Percentiles rank a stretch among this genome's conserved stretches.
These are phyloP conservation scores for Fomitopsis serialis DNA, from an alignment of 768 basidiomycete species.

Conservation along the genomic window DNA sequence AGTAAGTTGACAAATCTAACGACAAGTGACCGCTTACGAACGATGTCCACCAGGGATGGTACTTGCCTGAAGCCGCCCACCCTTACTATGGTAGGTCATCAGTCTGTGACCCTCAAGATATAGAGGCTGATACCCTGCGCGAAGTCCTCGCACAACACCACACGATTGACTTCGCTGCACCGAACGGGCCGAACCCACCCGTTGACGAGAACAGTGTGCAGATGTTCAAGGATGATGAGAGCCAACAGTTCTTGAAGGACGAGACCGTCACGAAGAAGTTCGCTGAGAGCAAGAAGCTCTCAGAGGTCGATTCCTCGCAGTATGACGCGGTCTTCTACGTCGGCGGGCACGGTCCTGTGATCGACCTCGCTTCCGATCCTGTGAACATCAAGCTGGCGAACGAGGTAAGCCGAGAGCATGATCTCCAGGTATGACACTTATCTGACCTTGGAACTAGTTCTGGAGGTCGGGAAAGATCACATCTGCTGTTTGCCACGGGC, in stretches of 20 bases:
- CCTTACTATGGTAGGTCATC: constrained; percentile 25
- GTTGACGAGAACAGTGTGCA: constrained; percentile 53
- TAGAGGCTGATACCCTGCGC: not conserved
- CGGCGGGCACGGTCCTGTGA: constrained; percentile 74
- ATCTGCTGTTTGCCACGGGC: constrained; percentile 77
- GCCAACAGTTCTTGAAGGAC: constrained; percentile 56
- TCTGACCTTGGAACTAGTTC: constrained; percentile 38
- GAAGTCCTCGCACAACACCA: constrained; percentile 30
- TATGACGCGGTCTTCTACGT: constrained; percentile 77
- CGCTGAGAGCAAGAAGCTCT: constrained; percentile 51
- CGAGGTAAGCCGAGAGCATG: constrained; percentile 30
- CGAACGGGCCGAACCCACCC: constrained; percentile 59
- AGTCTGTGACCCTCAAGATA: not conserved
- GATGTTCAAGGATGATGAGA: constrained; percentile 44
- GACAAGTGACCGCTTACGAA: not conserved
- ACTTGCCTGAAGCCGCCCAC: constrained; percentile 54
- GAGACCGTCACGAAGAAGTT: constrained; percentile 44
- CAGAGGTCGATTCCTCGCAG: constrained; percentile 50
- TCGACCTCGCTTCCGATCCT: constrained; percentile 60
- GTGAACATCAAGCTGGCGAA: constrained; percentile 53
- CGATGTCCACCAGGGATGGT: constrained; percentile 55
- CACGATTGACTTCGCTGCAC: constrained; percentile 40
- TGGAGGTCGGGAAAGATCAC: constrained; percentile 62
- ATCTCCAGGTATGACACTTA: not conserved
- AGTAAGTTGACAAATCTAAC: constrained; percentile 27